A percentile compares a stretch with the other conserved stretches of the same genome.
Conservation (phyloP, 148 eudicot genomes). For the Rhododendron ferrugineum region DNA sequence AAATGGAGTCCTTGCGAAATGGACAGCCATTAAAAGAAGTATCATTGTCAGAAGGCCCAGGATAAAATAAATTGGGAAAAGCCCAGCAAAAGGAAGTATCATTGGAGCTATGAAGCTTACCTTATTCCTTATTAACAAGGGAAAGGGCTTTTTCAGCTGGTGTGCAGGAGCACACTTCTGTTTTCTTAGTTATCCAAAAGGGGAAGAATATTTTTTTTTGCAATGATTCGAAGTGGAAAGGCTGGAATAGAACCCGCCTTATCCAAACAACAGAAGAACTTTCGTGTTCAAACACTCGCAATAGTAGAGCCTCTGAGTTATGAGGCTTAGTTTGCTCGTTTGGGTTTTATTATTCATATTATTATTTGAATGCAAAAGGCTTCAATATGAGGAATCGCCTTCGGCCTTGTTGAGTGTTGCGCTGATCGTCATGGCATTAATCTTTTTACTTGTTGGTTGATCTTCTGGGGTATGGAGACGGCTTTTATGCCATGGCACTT, state of each 20-base stretch:
- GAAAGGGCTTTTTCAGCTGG: too few species aligned
- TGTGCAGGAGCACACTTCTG: too few species aligned
- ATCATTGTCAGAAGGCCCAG: not conserved
- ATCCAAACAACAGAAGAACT: not conserved
- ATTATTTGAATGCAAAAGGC: not conserved
- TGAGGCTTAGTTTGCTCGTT: not conserved
- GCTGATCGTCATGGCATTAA: not conserved
- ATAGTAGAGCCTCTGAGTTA: not conserved
- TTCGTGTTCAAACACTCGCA: not conserved
- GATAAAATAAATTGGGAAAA: not conserved
- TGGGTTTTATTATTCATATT: not conserved
- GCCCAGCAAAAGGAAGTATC: not conserved
- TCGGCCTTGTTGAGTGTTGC: not conserved
- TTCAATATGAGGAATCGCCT: not conserved
- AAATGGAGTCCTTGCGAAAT: not conserved
- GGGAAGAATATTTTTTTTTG: not conserved
- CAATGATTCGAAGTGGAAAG: not conserved
- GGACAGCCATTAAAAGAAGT: not conserved
- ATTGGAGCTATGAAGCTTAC: too few species aligned
- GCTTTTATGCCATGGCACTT: not conserved
- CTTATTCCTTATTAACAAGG: too few species aligned
- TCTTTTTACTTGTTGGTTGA: not conserved
- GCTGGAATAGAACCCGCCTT: not conserved
- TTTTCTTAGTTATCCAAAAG: not conserved
- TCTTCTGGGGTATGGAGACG: not conserved